Evolutionary conservation across 1,284 basidiomycete species (phyloP).

Genomic region (Vanrija pseudolonga): DNA sequence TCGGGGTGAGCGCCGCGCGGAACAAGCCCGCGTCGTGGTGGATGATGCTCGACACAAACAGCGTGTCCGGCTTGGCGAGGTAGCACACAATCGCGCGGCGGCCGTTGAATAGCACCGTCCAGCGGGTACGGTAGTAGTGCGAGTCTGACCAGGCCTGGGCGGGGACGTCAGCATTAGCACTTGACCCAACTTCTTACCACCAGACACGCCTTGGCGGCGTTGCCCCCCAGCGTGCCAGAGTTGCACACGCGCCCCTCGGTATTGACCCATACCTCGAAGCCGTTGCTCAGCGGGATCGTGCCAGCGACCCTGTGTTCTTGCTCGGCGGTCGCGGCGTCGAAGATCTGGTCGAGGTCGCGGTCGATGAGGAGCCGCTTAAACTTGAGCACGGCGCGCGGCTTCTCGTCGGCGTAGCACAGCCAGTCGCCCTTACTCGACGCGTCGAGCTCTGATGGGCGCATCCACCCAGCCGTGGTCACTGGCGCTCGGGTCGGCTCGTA

Average conservation of each 20-base stretch:
- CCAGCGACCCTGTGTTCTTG: no score
- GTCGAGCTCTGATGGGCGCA: background rate
- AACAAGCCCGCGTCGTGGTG: background rate
- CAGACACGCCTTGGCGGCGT: background rate
- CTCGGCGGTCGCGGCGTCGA: background rate
- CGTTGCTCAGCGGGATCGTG: background rate
- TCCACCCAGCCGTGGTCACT: background rate
- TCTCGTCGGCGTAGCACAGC: background rate
- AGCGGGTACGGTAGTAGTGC: conserved; percentile 12
- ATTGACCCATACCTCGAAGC: background rate
- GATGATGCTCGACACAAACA: conserved; percentile 6
- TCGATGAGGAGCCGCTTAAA: conserved; percentile 3
- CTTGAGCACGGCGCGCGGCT: background rate
- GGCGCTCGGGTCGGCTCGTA: background rate
- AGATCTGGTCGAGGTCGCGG: background rate
- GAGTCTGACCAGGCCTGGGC: conserved; percentile 8
- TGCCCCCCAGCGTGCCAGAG: background rate
- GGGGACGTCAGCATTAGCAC: background rate
- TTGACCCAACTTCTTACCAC: background rate
- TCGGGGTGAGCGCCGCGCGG: background rate
- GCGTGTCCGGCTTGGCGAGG: conserved; percentile 9
- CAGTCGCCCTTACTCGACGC: background rate
- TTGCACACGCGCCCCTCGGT: background rate
- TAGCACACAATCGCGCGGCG: conserved; percentile 5
- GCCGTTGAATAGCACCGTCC: conserved; percentile 11